Base-by-base conservation (phyloP, 768 basidiomycete species). In the Trametes meyenii region DNA sequence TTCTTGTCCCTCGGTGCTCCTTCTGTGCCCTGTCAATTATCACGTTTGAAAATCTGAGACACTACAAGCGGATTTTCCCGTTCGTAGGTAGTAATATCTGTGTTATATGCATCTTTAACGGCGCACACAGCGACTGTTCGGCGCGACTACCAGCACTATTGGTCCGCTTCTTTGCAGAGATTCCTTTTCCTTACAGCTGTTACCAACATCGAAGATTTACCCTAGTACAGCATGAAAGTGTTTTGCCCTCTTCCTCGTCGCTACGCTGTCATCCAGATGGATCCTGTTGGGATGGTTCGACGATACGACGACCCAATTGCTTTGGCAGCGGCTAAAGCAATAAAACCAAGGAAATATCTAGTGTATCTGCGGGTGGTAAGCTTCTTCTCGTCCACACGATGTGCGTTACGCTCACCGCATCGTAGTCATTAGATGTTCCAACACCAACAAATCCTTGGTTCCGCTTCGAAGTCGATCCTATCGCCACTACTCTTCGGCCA, bases 261-360 rank as follows among this genome's bases (percentile, higher is more conserved):
- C 17, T 59, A 45, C 26, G 59, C 51, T 3, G 59, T 60, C 16
- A 36, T 60, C 7, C 59, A 17, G 5, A 53, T 60, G 51, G 51
- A 60, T 44, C 59, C 59, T n/a, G 44, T 53, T 2, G 42, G 23
- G 5, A 60, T 60, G 59, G 51, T 60, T 1, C 14, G 48, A 23
- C 58, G 36, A 19, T 46, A 36, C 24, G 36, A 46, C 0, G 58
- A 60, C 13, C 35, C 19, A 3, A 21, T 36, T 7, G 45, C 44
- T 1, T 17, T 29, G 33, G 42, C 50, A 3, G 51, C 19, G 2
- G 59, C 59, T 6, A 8, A 2, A 24, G 36, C 36, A 12, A 36
- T 60, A 19, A 14, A 8, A 13, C 44, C 59, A 2, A 53, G 39
- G 19, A 53, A 24, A 36, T 60, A 60, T n/a, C 51, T 60, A 0